Conservation (phyloP, 2,329 filamentous ascomycete species). For the Teratosphaeria epicoccoides region DNA sequence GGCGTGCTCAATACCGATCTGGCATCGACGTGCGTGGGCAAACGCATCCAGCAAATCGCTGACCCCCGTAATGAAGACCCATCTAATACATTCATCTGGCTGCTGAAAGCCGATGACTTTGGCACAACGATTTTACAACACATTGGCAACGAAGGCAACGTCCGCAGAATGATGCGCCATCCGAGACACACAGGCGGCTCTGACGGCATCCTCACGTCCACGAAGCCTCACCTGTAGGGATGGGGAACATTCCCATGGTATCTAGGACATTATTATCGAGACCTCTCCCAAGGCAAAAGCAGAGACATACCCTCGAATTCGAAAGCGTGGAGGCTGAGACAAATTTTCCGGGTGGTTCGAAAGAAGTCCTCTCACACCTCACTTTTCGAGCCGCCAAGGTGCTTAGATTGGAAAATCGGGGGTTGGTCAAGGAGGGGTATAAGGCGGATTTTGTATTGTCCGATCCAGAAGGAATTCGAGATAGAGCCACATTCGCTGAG, state of each 20-base stretch:
- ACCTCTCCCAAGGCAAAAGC: slow-evolving; percentile 12
- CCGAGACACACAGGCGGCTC: slow-evolving; percentile 17
- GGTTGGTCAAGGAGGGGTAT: slow-evolving; percentile 15
- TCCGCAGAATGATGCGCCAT: slow-evolving; percentile 20
- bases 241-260: slow-evolving; percentile 23
- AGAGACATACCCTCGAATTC: slow-evolving; percentile 13
- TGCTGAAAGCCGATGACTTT: slow-evolving; percentile 19
- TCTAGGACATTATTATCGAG: slow-evolving; percentile 19
- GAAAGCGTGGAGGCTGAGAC: slow-evolving; percentile 14
- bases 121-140: slow-evolving; percentile 20
- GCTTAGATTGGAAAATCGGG: slow-evolving; percentile 14
- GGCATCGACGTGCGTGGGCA: slow-evolving; percentile 14
- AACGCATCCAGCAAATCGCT: slow-evolving; percentile 18
- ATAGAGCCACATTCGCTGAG: slow-evolving; percentile 18
- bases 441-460: slow-evolving; percentile 20
- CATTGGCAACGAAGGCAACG: slow-evolving; percentile 19
- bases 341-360: slow-evolving; percentile 18
- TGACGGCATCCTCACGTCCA: slow-evolving; percentile 20
- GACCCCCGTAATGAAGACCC: slow-evolving; percentile 12
- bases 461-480: slow-evolving; percentile 14
- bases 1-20: slow-evolving; percentile 15
- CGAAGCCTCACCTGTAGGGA: slow-evolving; percentile 20
- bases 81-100: slow-evolving; percentile 18
- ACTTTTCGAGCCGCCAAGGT: slow-evolving; percentile 16
- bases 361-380: slow-evolving; percentile 20